phyloP scores from a whole-genome alignment of 129 eudicot species.

The Oenanthe sinensis region DNA sequence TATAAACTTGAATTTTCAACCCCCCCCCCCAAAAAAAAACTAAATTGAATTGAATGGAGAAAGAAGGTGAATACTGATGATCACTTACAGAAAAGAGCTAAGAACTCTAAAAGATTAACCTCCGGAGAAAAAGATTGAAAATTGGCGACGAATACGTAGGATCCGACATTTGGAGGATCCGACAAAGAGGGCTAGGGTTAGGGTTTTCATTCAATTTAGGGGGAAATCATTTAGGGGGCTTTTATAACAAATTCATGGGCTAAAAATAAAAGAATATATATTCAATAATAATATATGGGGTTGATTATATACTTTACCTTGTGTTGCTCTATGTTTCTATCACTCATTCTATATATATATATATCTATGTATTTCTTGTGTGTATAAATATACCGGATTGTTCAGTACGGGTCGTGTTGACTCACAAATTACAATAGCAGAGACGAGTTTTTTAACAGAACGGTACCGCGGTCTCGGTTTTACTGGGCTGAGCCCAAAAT shows the following conservation, averaged over 20 bases:
- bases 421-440: constrained; percentile 20
- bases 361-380: background rate
- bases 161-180: constrained; percentile 36
- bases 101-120: constrained; percentile 27
- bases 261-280: too few species aligned
- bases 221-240: constrained; percentile 23
- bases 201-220: constrained; percentile 52
- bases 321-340: too few species aligned
- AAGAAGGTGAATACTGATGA: background rate
- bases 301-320: background rate
- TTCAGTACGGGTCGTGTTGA: constrained; percentile 19
- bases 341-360: too few species aligned
- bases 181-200: constrained; percentile 40
- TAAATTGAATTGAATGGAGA: constrained; percentile 1
- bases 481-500: too few species aligned
- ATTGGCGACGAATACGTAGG: constrained; percentile 16
- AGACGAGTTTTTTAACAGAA: background rate
- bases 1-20: background rate
- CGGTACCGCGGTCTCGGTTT: background rate
- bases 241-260: constrained; percentile 16
- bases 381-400: constrained; percentile 5
- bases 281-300: background rate
- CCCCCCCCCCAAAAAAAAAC: background rate
- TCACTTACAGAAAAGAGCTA: background rate
- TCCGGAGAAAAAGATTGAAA: constrained; percentile 46